These are phyloP conservation scores for Suhomyces prunicola DNA, from an alignment of 805 yeast genomes.

Conservation along the genomic window DNA sequence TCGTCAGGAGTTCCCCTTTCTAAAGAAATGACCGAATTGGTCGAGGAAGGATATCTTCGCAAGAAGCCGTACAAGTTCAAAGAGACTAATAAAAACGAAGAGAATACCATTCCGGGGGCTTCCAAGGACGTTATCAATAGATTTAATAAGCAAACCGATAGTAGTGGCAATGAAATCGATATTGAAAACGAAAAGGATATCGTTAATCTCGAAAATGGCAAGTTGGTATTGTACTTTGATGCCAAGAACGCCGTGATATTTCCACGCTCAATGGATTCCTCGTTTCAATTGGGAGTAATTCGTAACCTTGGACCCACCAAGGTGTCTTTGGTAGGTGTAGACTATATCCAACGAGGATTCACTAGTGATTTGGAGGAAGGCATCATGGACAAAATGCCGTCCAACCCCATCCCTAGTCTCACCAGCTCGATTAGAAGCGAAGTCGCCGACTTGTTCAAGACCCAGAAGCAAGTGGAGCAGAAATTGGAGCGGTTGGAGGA, in stretches of 20 bases:
- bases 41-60: constrained; percentile 55
- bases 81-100: background rate
- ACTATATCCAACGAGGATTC: constrained; percentile 51
- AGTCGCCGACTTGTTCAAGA: constrained; percentile 20
- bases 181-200: constrained; percentile 27
- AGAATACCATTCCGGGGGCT: background rate
- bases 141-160: constrained; percentile 16
- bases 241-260: constrained; percentile 45
- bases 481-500: constrained; percentile 4
- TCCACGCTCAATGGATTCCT: constrained; percentile 41
- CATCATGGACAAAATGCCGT: constrained; percentile 29
- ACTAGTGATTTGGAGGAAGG: constrained; percentile 29
- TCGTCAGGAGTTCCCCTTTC: constrained; percentile 55
- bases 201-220: constrained; percentile 30
- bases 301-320: constrained; percentile 33
- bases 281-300: constrained; percentile 35
- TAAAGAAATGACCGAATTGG: constrained; percentile 45
- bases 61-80: constrained; percentile 15
- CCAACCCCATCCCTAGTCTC: constrained; percentile 31
- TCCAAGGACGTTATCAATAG: constrained; percentile 15
- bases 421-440: constrained; percentile 32
- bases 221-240: constrained; percentile 39
- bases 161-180: constrained; percentile 12
- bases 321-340: constrained; percentile 42
- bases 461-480: constrained; percentile 6